Evolutionary conservation across 139 green algal genomes (phyloP), one percentile per base, ranked within the genome.

Genomic region (Chlorella vulgaris): DNA sequence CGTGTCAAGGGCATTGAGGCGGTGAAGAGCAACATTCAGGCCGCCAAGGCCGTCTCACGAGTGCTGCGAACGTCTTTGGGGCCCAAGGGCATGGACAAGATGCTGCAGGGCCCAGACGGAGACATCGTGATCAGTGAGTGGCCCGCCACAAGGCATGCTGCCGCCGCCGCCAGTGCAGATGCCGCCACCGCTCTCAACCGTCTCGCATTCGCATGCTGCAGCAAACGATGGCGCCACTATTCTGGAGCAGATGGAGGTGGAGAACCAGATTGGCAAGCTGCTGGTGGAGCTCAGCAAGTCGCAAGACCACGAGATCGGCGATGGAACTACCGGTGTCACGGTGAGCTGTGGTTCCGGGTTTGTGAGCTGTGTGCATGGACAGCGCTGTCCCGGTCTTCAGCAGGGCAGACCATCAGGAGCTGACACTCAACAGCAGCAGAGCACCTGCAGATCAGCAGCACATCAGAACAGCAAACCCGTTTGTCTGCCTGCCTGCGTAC

Each of bases 71-170:
- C 93, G 0, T 95, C 90, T 4, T 85, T 98, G 29, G 95, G 94
- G 1, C 95, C 95, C 28, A 97, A 99, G 83, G 97, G 97, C 74
- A 99, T 99, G 97, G 97, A 99, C 92, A 99, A 99, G 85, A 98
- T 99, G 93, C 89, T 99, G 61, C 97, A 99, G 80, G 95, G 91
- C 65, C 86, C 90, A 2, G 97, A 99, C 79, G 97, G 97, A 10
- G 97, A 99, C 78, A 93, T 99, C 1, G 98, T 94, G 21, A 98
- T 99, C 77, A 99, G 96, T 99, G 76, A 91, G 94, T 90, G 21
- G n/a, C 50, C 40, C 28, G 1, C 15, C 6, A 7, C 1, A 4
- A 24, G 68, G 65, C 22, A 1, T 22, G 33, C 65, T 7, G 2
- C 26, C 35, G 19, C 24, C 24, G 42, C 42, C 28, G 69, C n/a